Conservation (phyloP, 106 monocot genomes). For the Allium sativum region DNA sequence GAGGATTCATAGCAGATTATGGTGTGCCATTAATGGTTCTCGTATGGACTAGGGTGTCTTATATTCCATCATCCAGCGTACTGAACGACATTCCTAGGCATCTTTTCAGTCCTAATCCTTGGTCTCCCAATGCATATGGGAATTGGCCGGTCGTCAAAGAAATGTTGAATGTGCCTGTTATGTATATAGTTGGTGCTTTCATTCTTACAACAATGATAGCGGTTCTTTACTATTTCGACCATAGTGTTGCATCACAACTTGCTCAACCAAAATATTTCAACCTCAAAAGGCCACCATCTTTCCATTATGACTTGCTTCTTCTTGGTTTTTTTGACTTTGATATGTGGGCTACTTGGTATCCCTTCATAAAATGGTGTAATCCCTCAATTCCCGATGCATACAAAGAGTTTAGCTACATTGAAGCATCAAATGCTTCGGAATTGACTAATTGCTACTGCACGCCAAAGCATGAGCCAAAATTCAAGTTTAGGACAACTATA, state of each 20-base stretch:
- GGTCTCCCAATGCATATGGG: no score
- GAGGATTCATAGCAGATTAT: slow-evolving; percentile 71
- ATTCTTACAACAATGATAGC: slow-evolving; percentile 5
- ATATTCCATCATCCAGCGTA: slow-evolving; percentile 38
- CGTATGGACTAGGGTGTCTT: slow-evolving; percentile 73
- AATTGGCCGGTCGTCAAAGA: no score
- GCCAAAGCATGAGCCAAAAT: slow-evolving; percentile 52
- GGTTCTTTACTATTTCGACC: no score
- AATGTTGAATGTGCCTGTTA: no score
- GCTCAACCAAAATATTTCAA: no score
- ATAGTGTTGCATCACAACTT: no score
- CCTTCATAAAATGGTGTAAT: slow-evolving; percentile 86
- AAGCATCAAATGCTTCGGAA: slow-evolving; percentile 80
- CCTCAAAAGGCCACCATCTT: no score
- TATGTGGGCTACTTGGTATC: slow-evolving; percentile 73
- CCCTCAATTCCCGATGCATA: slow-evolving; percentile 88
- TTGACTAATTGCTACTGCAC: slow-evolving; percentile 46
- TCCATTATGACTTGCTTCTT: no score
- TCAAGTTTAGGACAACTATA: slow-evolving; percentile 68
- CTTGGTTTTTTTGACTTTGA: slow-evolving; percentile 27
- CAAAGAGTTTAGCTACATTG: slow-evolving; percentile 78
- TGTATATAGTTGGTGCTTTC: no score
- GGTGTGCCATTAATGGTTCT: slow-evolving; percentile 80
- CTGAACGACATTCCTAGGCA: no score
- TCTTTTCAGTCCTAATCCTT: no score